Base-by-base conservation (phyloP, 345 rosid genomes). In the Capsella bursapastoris region DNA sequence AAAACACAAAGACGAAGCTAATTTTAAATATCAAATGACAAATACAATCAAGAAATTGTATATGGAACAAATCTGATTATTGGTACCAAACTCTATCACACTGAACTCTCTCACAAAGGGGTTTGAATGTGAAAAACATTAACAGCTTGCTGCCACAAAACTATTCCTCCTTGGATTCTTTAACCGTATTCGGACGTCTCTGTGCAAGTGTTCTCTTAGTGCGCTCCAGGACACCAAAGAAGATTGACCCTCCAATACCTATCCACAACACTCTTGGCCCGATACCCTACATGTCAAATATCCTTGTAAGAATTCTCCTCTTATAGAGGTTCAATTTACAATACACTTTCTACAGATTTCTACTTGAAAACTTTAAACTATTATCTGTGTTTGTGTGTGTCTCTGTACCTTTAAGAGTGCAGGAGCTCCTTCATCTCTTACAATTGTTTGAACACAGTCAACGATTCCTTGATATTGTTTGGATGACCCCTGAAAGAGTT, bases 241-340 rank as follows among this genome's bases (percentile, higher is more conserved):
- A 91, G 66, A 90, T 89, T 5, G 98, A 90, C 55, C 96, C 98
- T 0, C 96, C 98, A 35, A 93, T 88, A 53, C 98, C 98, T 47
- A 90, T 89, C 98, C 98, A 93, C 79, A 90, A 49, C 58, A 90
- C 92, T 79, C 98, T 89, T 22, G 93, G 97, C 29, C 83, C 92
- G 9, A 93, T 85, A 72, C 98, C 98, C 98, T 93, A 47, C 58
- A 64, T 48, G 52, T 55, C 52, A 45, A 34, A 29, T 25, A 49
- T 34, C 8, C 25, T 60, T 60, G 35, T 57, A 12, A 61, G 14
- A 7, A 29, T 56, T 22, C 22, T 27, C 11, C 62, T 41, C 55
- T 59, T 25, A 44, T 59, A 2, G 18, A 6, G 6, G 40, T 47
- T 31, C 28, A 40, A 59, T 16, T 8, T 13, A 13, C 18, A 15